phyloP scores from a whole-genome alignment of 331 rosid genomes.

The Quercus lobata region DNA sequence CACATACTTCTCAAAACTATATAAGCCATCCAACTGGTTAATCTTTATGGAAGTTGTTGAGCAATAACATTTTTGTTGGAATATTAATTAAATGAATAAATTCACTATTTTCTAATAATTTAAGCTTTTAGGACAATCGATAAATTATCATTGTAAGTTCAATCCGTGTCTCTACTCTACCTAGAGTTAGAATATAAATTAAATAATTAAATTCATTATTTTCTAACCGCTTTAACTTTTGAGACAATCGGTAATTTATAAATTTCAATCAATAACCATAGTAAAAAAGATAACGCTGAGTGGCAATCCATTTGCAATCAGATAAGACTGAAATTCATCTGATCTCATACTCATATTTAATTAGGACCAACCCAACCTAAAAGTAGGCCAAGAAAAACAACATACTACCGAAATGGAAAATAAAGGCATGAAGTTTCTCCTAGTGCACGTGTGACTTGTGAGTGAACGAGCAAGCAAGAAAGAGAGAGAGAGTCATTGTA shows the following conservation, averaged over 20 bases:
- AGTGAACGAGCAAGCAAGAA: neutral
- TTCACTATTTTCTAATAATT: too few relatives aligned
- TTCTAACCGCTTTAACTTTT: too few relatives aligned
- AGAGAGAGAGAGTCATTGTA: neutral
- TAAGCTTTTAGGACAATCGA: too few relatives aligned
- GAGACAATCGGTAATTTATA: too few relatives aligned
- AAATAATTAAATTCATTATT: too few relatives aligned
- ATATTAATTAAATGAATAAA: too few relatives aligned
- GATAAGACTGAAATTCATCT: neutral
- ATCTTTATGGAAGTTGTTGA: neutral
- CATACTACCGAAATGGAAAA: neutral
- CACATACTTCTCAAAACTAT: too few relatives aligned
- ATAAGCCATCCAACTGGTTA: too few relatives aligned
- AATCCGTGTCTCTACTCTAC: too few relatives aligned
- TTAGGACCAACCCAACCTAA: neutral
- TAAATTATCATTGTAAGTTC: too few relatives aligned
- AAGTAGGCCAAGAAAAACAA: neutral
- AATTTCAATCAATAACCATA: neutral
- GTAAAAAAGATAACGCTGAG: neutral
- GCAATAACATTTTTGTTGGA: neutral
- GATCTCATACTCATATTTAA: neutral
- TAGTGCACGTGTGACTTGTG: neutral
- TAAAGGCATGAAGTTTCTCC: neutral
- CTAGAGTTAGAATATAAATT: too few relatives aligned
- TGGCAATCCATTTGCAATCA: neutral